These are phyloP conservation scores for Metschnikowia cerradonensis DNA, from an alignment of 805 yeast species.

Conservation along the genomic window DNA sequence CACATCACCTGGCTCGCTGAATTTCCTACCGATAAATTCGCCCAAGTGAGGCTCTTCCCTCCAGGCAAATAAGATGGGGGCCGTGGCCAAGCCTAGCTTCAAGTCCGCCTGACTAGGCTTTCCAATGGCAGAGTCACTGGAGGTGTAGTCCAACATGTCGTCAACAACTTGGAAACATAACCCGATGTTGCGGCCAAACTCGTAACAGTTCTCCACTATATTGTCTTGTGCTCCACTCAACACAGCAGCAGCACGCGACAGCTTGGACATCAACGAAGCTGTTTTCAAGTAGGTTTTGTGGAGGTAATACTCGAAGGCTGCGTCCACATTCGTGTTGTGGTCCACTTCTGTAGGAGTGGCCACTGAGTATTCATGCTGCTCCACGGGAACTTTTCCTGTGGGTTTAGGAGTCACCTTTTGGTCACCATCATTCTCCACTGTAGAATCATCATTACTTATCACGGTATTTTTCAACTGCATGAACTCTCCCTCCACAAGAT, in stretches of 20 bases:
- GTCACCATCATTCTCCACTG: conserved; percentile 48
- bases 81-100: conserved; percentile 91
- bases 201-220: conserved; percentile 81
- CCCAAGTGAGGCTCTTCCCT: conserved; percentile 81
- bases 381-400: conserved; percentile 60
- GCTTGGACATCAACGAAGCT: conserved; percentile 90
- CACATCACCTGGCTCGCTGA: conserved; percentile 76
- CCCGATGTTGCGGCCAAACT: conserved; percentile 90
- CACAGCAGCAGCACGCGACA: conserved; percentile 89
- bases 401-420: conserved; percentile 47
- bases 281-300: conserved; percentile 96
- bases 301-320: conserved; percentile 92
- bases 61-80: conserved; percentile 96
- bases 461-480: conserved; percentile 97
- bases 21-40: conserved; percentile 76
- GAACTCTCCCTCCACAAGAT: conserved; percentile 96
- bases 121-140: conserved; percentile 80
- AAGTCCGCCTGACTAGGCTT: conserved; percentile 96
- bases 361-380: conserved; percentile 56
- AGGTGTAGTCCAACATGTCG: conserved; percentile 91
- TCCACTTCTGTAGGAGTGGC: conserved; percentile 37
- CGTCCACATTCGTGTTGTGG: conserved; percentile 64
- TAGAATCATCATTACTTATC: conserved; percentile 43
- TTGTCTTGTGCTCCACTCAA: conserved; percentile 75
- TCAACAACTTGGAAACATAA: conserved; percentile 95